These are phyloP conservation scores for Oropetium thomaeum DNA, from an alignment of 176 grass and related monocot genomes.

Conservation along the genomic window DNA sequence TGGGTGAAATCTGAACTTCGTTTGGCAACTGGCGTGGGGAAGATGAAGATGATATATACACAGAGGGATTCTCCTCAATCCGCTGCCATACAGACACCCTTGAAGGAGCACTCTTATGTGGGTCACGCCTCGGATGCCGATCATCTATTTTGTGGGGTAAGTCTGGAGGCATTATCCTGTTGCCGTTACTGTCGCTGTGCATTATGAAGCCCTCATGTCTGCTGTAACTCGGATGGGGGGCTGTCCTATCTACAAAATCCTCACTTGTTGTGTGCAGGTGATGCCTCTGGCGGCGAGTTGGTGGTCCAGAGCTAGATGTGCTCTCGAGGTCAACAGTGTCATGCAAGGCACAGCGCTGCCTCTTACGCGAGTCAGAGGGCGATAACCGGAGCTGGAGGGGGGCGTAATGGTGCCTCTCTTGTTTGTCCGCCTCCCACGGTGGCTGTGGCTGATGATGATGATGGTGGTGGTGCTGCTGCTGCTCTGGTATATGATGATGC, in stretches of 20 bases:
- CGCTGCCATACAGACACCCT: constrained; percentile 88
- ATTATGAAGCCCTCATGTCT: constrained; percentile 11
- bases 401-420: not conserved
- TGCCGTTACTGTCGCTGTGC: constrained; percentile 49
- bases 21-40: constrained; percentile 23
- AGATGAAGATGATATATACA: constrained; percentile 43
- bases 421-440: constrained; percentile 36
- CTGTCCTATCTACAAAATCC: constrained; percentile 40
- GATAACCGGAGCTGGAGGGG: constrained; percentile 13
- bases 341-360: constrained; percentile 19
- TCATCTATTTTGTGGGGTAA: constrained; percentile 3
- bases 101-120: constrained; percentile 44
- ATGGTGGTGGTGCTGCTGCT: not conserved
- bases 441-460: constrained; percentile 3
- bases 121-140: constrained; percentile 21
- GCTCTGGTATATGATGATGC: constrained; percentile 1
- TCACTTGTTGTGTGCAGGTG: constrained; percentile 6
- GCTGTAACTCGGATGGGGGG: constrained; percentile 12
- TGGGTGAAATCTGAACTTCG: constrained; percentile 43
- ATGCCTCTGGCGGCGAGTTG: constrained; percentile 28
- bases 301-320: constrained; percentile 45
- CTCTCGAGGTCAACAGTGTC: constrained; percentile 40
- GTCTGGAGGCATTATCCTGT: constrained; percentile 49
- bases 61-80: constrained; percentile 61
- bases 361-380: constrained; percentile 24